A percentile compares a stretch with the other conserved stretches of the same genome.
Conservation (phyloP, 768 basidiomycete species). For the Clitopilus passeckerianus region DNA sequence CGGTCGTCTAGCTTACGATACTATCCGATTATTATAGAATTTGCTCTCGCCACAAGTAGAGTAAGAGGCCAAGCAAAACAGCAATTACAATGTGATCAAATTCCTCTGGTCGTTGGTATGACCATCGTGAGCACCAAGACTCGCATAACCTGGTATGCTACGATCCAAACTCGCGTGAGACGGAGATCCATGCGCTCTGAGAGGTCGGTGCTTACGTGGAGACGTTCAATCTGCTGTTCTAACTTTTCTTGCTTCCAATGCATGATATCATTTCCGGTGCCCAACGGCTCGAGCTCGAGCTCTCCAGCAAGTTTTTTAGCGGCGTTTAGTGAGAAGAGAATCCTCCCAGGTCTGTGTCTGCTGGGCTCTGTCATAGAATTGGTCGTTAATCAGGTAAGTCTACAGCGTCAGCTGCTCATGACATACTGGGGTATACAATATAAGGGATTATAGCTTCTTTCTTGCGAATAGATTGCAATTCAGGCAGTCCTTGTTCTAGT, state of each 20-base stretch:
- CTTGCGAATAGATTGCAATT: not conserved
- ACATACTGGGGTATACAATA: slow-evolving; percentile 1
- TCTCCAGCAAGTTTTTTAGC: not conserved
- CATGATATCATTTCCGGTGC: slow-evolving; percentile 6
- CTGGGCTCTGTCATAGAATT: not conserved
- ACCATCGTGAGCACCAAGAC: slow-evolving; percentile 25
- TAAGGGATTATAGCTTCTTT: not conserved
- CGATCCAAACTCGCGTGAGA: not conserved
- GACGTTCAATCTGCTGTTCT: slow-evolving; percentile 15
- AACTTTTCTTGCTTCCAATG: slow-evolving; percentile 24
- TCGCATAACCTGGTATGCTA: slow-evolving; percentile 32
- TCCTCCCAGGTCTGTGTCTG: not conserved
- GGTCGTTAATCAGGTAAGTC: not conserved
- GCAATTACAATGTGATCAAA: slow-evolving; percentile 17
- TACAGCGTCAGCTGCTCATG: not conserved
- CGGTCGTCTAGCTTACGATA: slow-evolving; percentile 7
- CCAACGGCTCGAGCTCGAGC: not conserved
- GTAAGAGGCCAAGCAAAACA: slow-evolving; percentile 18
- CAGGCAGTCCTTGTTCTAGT: slow-evolving; percentile 7
- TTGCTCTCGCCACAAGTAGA: slow-evolving; percentile 25
- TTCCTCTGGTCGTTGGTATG: slow-evolving; percentile 11
- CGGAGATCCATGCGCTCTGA: not conserved
- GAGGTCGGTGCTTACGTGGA: slow-evolving; percentile 17
- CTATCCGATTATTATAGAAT: slow-evolving; percentile 13
- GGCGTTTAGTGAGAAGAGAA: not conserved